Evolutionary conservation across 2,329 filamentous ascomycete species (phyloP), one percentile per base, ranked within the genome.

Genomic region (Coniochaeta sp.): DNA sequence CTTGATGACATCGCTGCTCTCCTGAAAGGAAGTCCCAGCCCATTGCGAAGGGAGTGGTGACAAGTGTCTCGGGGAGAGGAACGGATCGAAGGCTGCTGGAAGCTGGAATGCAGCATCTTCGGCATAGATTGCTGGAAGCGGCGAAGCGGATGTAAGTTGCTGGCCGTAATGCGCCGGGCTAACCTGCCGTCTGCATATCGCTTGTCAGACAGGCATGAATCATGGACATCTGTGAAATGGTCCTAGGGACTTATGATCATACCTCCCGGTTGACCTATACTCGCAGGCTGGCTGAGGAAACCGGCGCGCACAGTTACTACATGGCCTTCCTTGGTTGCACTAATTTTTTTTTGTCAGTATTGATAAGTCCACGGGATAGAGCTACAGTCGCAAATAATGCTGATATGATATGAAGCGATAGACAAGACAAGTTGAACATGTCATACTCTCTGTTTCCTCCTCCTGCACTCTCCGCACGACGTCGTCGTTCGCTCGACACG

Each of bases 291-390:
- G 80, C 58, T 77, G 78, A 0, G 81, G 81, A 62, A 80, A 83
- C 33, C 81, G 74, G 40, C 81, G 77, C 26, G 75, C 71, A 64
- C 81, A 84, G 65, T 83, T 82, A 50, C 76, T 77, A 69, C 81
- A 83, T 16, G 81, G 81, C 33, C 80, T 79, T 28, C 77, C 76
- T 64, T 82, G 79, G 64, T 81, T 80, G 67, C 81, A 84, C 81
- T 83, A 55, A 28, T 19, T 40, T 17, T n/a, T 5, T n/a, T 14
- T 57, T 14, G 34, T 57, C 33, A 58, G 56, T 33, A 58, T 19
- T 6, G 9, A 40, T 11, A 22, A 60, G 26, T 33, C 44, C 58
- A 38, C 31, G 22, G 31, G 26, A 31, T 9, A 52, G 7, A n/a
- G n/a, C 47, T 28, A 31, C 47, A 28, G n/a, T 52, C 22, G 40